Base-by-base conservation (phyloP, 768 basidiomycete species). In the Boletus edulis region DNA sequence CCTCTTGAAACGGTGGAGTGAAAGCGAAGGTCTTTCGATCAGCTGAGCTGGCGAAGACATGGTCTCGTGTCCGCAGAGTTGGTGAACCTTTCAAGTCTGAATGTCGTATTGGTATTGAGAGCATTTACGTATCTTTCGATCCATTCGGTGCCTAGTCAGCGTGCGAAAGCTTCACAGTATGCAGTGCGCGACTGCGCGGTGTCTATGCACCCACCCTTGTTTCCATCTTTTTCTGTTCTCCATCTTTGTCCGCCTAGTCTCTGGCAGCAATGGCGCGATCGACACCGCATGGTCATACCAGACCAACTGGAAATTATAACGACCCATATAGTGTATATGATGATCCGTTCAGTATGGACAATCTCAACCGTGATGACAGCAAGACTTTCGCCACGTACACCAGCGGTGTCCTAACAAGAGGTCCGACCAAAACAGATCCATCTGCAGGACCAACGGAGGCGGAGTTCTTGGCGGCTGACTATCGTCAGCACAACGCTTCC, bases 11-110 rank as follows among this genome's bases (percentile, higher is more conserved):
- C 66, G 64, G 55, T 77, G 75, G 75, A 61, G 59, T 27, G 67
- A 72, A 54, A 72, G 73, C 47, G 68, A 74, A 52, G 75, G 72
- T 5, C 66, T 73, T n/a, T 43, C 64, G 17, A 65, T 71, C 45
- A 58, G 61, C 31, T 71, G 46, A 59, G 20, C 12, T n/a, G 22
- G 37, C 15, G 32, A 34, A 34, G 46, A 42, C n/a, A 63, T 42
- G 8, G 45, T 35, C 35, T 22, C 37, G 4, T 22, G 38, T 46
- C 24, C 6, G 22, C n/a, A 5, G 37, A 35, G 15, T 22, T 4
- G 17, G 34, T 38, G 24, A 29, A 53, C 18, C 22, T 40, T 13
- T 29, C 27, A 9, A 22, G 22, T 22, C 22, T 22, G 22, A 35
- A 14, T 35, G 34, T 3, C 12, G 34, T 35, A 32, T 11, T 11